These are phyloP conservation scores for Lachancea cidri DNA, from an alignment of 805 yeast genomes.

Conservation along the genomic window DNA sequence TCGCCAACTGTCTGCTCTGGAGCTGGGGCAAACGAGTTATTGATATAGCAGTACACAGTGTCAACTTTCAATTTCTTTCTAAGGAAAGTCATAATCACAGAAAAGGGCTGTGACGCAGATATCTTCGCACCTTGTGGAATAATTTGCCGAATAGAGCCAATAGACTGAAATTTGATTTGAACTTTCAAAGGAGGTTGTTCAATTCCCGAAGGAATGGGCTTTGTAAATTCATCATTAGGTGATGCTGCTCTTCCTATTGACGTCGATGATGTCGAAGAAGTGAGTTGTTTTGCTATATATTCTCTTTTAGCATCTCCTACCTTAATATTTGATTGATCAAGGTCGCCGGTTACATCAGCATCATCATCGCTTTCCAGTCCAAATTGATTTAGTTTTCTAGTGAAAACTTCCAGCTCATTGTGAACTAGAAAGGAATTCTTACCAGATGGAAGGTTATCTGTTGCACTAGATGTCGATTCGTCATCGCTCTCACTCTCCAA, in stretches of 20 bases:
- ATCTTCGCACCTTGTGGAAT: constrained; percentile 27
- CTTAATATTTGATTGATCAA: constrained; percentile 5
- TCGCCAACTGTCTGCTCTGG: constrained; percentile 32
- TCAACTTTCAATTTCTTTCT: constrained; percentile 19
- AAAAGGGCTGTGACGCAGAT: constrained; percentile 25
- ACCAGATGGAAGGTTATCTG: constrained; percentile 1
- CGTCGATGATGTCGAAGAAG: constrained; percentile 13
- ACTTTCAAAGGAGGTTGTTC: constrained; percentile 12
- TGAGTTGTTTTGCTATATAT: constrained; percentile 1
- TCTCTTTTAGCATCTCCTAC: constrained; percentile 1
- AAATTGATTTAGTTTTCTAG: constrained; percentile 23
- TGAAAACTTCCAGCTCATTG: constrained; percentile 23
- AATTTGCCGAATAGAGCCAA: constrained; percentile 27
- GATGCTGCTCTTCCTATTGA: constrained; percentile 11
- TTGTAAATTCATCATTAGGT: constrained; percentile 12
- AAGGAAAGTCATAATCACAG: constrained; percentile 22
- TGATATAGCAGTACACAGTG: constrained; percentile 29
- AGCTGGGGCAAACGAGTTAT: constrained; percentile 35
- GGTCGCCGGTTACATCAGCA: constrained; percentile 1
- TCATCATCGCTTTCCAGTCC: constrained; percentile 18
- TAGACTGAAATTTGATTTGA: constrained; percentile 28
- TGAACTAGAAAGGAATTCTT: constrained; percentile 13
- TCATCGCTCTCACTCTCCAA: constrained; percentile 29
- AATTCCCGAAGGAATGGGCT: constrained; percentile 6
- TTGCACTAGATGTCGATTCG: constrained; percentile 10